Base-by-base conservation (phyloP, 2,329 filamentous ascomycete genomes). In the Helotiales sp. region DNA sequence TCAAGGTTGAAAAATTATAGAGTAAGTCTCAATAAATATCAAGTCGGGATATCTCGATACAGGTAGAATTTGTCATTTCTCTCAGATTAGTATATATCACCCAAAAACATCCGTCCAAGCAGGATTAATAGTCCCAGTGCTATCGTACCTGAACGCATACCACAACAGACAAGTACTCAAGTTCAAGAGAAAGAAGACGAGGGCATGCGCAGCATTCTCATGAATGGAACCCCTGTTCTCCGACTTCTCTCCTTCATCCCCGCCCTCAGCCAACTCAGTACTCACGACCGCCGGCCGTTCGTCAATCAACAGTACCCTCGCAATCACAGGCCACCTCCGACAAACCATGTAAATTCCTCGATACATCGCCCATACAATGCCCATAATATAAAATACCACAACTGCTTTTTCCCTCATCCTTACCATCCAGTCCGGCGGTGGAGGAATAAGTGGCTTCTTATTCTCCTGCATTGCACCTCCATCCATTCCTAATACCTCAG, bases 71-170 rank as follows among this genome's bases (percentile, higher is more conserved):
- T 40, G 4, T 9, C 6, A 19, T 22, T 22, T 2, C 4, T 9
- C n/a, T 40, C 2, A n/a, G 7, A n/a, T 5, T 19, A 17, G 6
- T 22, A 17, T 13, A 8, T 15, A 42, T 60, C 29, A 51, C 3
- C 59, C 58, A 34, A 61, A 61, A 9, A 61, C 34, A 30, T 55
- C 55, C n/a, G 55, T 61, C 58, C 58, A 58, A 12, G 12, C 9
- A 22, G 55, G 55, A 33, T 61, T 58, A 5, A 53, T 22, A 10
- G 52, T 55, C 3, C 52, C 55, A 1, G 5, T 29, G 2, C 40
- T 19, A 27, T 54, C 46, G 24, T 61, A 58, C 25, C 29, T 50
- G 27, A 49, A 58, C n/a, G 51, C 54, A 53, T 58, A 61, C 55
- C 58, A 58, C 12, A 61, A 49, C 17, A 47, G 31, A 31, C 52